Percentiles rank a stretch among this genome's conserved stretches.
These are phyloP conservation scores for Candida odintsovae DNA, from an alignment of 805 yeast species.

Conservation along the genomic window DNA sequence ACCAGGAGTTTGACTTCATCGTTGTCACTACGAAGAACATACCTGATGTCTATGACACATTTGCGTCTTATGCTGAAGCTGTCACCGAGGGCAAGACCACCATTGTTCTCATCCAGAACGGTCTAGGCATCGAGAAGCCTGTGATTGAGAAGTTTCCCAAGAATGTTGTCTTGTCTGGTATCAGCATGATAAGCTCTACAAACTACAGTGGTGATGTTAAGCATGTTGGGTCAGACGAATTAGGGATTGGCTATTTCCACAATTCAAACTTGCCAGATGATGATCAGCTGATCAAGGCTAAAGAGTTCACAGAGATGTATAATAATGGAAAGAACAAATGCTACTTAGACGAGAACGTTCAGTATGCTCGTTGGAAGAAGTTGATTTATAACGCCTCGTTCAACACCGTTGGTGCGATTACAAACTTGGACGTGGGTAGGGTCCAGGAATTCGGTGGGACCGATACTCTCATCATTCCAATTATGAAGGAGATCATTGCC, in stretches of 20 bases:
- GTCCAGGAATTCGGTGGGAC: conserved; percentile 39
- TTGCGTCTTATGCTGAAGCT: conserved; percentile 45
- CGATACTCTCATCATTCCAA: conserved; percentile 41
- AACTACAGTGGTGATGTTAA: conserved; percentile 38
- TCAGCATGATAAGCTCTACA: conserved; percentile 53
- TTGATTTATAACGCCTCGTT: conserved; percentile 64
- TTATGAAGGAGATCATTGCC: conserved; percentile 59
- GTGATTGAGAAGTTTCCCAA: conserved; percentile 44
- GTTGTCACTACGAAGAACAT: conserved; percentile 58
- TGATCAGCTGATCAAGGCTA: conserved; percentile 28
- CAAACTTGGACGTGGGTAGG: conserved; percentile 56
- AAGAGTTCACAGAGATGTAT: conserved; percentile 42
- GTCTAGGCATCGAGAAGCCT: conserved; percentile 54
- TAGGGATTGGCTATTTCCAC: conserved; percentile 43
- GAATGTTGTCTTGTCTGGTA: conserved; percentile 52
- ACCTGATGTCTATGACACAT: conserved; percentile 55
- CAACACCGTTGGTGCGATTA: conserved; percentile 57
- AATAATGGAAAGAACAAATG: conserved; percentile 36
- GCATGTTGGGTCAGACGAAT: conserved; percentile 42
- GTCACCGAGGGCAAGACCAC: conserved; percentile 39
- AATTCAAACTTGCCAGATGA: conserved; percentile 27
- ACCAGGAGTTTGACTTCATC: conserved; percentile 45
- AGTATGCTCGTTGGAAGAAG: conserved; percentile 56
- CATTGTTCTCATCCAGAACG: conserved; percentile 55
- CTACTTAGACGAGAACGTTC: conserved; percentile 38